These are phyloP conservation scores for Agroathelia rolfsii DNA, from an alignment of 1,284 basidiomycete genomes.

Conservation along the genomic window DNA sequence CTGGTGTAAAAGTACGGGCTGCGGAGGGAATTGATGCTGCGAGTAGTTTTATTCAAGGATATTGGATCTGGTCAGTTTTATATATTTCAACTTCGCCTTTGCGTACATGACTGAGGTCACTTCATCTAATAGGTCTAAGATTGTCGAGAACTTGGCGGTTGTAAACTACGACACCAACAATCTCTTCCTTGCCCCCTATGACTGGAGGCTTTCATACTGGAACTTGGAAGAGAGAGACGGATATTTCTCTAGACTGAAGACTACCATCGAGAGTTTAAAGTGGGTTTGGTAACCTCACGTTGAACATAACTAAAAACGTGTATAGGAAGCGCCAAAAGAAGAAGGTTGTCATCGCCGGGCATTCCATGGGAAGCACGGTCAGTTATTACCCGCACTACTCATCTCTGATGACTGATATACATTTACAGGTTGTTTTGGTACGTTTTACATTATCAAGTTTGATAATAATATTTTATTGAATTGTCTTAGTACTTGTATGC, in stretches of 20 bases:
- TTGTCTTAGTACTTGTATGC: conserved; percentile 54
- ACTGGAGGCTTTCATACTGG: conserved; percentile 86
- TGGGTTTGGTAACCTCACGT: conserved; percentile 21
- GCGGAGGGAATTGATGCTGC: conserved; percentile 89
- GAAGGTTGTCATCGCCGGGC: conserved; percentile 83
- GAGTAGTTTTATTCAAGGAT: conserved; percentile 86
- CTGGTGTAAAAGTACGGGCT: conserved; percentile 82
- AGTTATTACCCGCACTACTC: conserved; percentile 14
- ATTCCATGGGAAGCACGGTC: conserved; percentile 84
- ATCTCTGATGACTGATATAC: conserved; percentile 3
- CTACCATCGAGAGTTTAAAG: conserved; percentile 79
- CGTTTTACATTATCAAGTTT: conserved; percentile 11
- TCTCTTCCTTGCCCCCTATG: conserved; percentile 79
- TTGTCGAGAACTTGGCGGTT: conserved; percentile 88
- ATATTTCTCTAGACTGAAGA: conserved; percentile 85
- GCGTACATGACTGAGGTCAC: conserved; percentile 4
- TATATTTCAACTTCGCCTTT: conserved; percentile 1
- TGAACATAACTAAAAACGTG: conserved; percentile 3
- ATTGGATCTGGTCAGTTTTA: conserved; percentile 80
- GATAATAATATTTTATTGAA: conserved; percentile 13
- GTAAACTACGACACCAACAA: conserved; percentile 90
- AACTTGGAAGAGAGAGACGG: conserved; percentile 90
- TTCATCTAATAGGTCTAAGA: conserved; percentile 58
- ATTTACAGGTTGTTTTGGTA: conserved; percentile 41
- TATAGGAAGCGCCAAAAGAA: conserved; percentile 57